phyloP scores from a whole-genome alignment of 2,329 filamentous ascomycete species.

The Trichocomaceae sp. region DNA sequence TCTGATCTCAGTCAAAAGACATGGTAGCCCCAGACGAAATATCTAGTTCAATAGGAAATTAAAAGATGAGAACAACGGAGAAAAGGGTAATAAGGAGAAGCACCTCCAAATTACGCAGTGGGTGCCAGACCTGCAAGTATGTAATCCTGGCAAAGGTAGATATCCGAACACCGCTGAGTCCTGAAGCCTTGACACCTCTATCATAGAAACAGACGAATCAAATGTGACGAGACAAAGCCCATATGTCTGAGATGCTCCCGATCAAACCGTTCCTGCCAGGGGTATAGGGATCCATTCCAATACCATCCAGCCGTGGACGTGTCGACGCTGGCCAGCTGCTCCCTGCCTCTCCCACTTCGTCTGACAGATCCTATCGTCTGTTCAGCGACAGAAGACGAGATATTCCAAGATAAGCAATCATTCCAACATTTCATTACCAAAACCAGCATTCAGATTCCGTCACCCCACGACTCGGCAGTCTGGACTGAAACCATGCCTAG shows the following conservation, averaged over 20 bases:
- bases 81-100: not conserved
- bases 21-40: too few relatives aligned
- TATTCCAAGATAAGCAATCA: too few relatives aligned
- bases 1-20: too few relatives aligned
- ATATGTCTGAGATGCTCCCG: not conserved
- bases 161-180: not conserved
- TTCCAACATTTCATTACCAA: not conserved
- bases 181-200: not conserved
- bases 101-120: not conserved
- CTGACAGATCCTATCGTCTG: not conserved
- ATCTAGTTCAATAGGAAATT: not conserved
- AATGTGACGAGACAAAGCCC: constrained; percentile 2
- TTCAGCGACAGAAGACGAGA: too few relatives aligned
- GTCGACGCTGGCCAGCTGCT: not conserved
- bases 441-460: not conserved
- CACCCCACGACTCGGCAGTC: not conserved
- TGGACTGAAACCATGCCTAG: constrained; percentile 1
- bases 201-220: not conserved
- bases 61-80: not conserved
- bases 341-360: not conserved
- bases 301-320: not conserved
- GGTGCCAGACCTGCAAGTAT: constrained; percentile 3
- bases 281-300: not conserved
- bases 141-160: not conserved
- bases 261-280: not conserved